A percentile compares a stretch with the other conserved stretches of the same genome.
Evolutionary conservation across 225 moss, liverwort and hornwort genomes (phyloP).

Genomic region (Physcomitrium patens): DNA sequence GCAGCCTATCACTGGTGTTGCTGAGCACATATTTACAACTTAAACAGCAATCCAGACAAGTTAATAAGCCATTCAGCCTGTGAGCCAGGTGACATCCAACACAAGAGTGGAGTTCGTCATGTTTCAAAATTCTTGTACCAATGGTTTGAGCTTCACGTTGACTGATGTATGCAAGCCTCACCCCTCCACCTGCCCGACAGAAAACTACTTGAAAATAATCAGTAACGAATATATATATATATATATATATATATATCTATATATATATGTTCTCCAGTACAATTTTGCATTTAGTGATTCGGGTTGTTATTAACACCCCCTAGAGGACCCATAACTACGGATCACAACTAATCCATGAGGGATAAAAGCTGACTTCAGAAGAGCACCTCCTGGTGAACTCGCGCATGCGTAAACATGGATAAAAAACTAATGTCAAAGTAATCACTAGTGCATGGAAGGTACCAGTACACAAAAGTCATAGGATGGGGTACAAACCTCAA

Average conservation of each 20-base stretch:
- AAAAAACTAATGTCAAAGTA: conserved; percentile 13
- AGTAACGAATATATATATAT: not conserved
- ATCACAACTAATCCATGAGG: conserved; percentile 13
- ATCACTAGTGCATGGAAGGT: not conserved
- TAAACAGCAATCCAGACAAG: too few species aligned
- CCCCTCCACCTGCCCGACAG: conserved; percentile 60
- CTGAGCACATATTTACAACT: too few species aligned
- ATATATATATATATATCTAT: too few species aligned
- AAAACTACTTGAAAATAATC: conserved; percentile 20
- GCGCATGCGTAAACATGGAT: not conserved
- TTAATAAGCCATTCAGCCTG: too few species aligned
- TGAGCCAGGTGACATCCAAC: conserved; percentile 12
- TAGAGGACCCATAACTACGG: not conserved
- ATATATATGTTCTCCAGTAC: conserved; percentile 12
- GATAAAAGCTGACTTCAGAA: not conserved
- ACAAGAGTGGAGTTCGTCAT: conserved; percentile 7
- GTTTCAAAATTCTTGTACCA: conserved; percentile 51
- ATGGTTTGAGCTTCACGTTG: conserved; percentile 90
- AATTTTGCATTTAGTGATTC: conserved; percentile 7
- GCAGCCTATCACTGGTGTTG: too few species aligned
- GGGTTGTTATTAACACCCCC: not conserved
- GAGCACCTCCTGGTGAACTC: not conserved
- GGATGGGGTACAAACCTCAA: conserved; percentile 56
- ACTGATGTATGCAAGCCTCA: conserved; percentile 88
- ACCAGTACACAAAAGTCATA: not conserved